phyloP scores from a whole-genome alignment of 2,329 filamentous ascomycete genomes.

The Aureobasidium lini region DNA sequence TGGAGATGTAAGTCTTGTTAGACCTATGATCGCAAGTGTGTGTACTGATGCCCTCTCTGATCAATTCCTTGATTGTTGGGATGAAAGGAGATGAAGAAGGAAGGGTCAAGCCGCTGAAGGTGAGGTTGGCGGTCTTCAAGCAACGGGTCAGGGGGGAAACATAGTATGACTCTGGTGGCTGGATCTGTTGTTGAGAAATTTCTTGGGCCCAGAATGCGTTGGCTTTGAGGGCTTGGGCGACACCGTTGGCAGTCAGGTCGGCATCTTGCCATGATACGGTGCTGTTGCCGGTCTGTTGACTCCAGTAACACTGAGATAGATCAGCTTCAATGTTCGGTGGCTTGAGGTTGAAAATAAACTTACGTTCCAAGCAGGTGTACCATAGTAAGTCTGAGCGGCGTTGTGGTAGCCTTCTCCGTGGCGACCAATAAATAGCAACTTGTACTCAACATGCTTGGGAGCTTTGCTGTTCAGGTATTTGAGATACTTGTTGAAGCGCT shows the following conservation, averaged over 20 bases:
- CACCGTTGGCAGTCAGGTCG: conserved; percentile 51
- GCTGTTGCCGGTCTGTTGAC: conserved; percentile 54
- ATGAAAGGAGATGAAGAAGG: conserved; percentile 47
- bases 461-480: conserved; percentile 46
- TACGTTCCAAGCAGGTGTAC: conserved; percentile 62
- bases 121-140: conserved; percentile 54
- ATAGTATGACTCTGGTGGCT: conserved; percentile 58
- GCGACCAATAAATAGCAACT: conserved; percentile 60
- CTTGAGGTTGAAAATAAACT: conserved; percentile 22
- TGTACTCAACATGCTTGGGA: conserved; percentile 52
- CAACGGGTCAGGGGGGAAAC: conserved; percentile 57
- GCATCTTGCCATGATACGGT: conserved; percentile 58
- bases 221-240: conserved; percentile 51
- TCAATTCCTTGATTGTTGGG: conserved; percentile 56
- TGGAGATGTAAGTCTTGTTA: conserved; percentile 46
- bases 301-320: conserved; percentile 50
- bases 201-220: conserved; percentile 52
- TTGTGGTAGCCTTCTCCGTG: conserved; percentile 63
- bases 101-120: conserved; percentile 50
- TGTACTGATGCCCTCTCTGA: conserved; percentile 59
- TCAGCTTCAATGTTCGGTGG: neutral
- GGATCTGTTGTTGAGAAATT: conserved; percentile 47
- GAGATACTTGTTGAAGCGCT: conserved; percentile 55
- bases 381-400: conserved; percentile 58
- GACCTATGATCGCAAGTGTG: conserved; percentile 61